Evolutionary conservation across 2,329 filamentous ascomycete species (phyloP), one percentile per base, ranked within the genome.

Genomic region (Arthrinium puccinioides): DNA sequence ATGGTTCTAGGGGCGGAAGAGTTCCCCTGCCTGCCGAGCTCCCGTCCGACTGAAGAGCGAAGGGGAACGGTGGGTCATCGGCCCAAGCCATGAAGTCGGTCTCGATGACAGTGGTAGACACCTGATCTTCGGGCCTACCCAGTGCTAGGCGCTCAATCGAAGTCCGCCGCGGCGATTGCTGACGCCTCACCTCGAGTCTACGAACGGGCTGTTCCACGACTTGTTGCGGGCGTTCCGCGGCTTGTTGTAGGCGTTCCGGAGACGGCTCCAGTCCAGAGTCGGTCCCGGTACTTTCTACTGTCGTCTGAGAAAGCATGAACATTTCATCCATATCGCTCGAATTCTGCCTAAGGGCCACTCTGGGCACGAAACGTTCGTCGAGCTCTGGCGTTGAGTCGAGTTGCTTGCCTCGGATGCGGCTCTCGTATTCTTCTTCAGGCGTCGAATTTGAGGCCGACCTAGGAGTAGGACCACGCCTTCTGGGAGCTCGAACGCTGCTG

Each of bases 61-160:
- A 66, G 0, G 76, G 70, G 39, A 76, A 80, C 0, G 64, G 55
- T 2, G 72, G 70, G 41, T 82, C 78, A 15, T 70, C 61, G 1
- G 64, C 58, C 74, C 76, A 79, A 0, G 71, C 70, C 6, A 80
- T 60, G 43, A 73, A 82, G 49, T 82, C 78, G 1, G 63, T 68
- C 30, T 79, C 75, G 11, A 74, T 66, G 6, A 76, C 62, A 32
- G 59, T 56, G 9, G 60, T 60, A 5, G 62, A 59, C 8, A 53
- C 51, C 21, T 67, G 58, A 38, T 66, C 55, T 33, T 63, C 58
- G 3, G 56, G 60, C 7, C 52, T 53, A 11, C 43, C 44, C 19
- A 38, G 29, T 6, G 25, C 20, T 15, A 42, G 26, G 2, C 39
- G 32, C 26, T 47, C 44, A 14, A 36, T 40, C 9, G 43, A 36